These are phyloP conservation scores for Colletotrichum melonis DNA, from an alignment of 2,329 filamentous ascomycete species.

Conservation along the genomic window DNA sequence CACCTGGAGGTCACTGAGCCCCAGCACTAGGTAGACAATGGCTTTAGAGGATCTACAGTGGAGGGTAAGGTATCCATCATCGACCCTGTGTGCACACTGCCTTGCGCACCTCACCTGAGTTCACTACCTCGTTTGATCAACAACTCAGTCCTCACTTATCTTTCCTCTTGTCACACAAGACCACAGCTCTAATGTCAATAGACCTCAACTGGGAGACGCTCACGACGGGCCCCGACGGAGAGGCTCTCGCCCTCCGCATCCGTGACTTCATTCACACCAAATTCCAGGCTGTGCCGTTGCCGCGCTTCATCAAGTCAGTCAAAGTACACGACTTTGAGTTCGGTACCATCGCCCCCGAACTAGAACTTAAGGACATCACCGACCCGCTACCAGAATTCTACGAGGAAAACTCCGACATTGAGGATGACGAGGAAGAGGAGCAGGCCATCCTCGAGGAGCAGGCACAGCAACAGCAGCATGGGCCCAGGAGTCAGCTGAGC, in stretches of 20 bases:
- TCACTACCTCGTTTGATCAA: neutral
- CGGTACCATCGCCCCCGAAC: slow-evolving; percentile 81
- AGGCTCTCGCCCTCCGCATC: slow-evolving; percentile 85
- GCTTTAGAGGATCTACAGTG: too few species aligned
- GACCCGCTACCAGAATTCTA: slow-evolving; percentile 97
- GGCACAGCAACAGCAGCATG: slow-evolving; percentile 25
- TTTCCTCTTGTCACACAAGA: neutral
- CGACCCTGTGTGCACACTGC: neutral
- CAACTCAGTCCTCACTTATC: neutral
- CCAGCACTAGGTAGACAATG: neutral
- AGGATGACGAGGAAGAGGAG: slow-evolving; percentile 57
- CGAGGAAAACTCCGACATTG: slow-evolving; percentile 76
- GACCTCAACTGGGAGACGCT: slow-evolving; percentile 97
- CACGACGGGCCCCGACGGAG: slow-evolving; percentile 88
- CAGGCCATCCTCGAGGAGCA: slow-evolving; percentile 46
- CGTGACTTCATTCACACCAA: slow-evolving; percentile 94
- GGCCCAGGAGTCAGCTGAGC: slow-evolving; percentile 32
- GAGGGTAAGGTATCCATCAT: neutral
- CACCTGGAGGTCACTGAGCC: neutral
- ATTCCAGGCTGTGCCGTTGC: slow-evolving; percentile 91
- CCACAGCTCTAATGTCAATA: slow-evolving; percentile 81
- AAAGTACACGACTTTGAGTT: slow-evolving; percentile 96
- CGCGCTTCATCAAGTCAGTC: slow-evolving; percentile 96
- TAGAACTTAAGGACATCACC: slow-evolving; percentile 96
- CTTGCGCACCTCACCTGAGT: neutral